A percentile compares a stretch with the other conserved stretches of the same genome.
Evolutionary conservation across 768 basidiomycete species (phyloP).

Genomic region (Lactifluus rugatus): DNA sequence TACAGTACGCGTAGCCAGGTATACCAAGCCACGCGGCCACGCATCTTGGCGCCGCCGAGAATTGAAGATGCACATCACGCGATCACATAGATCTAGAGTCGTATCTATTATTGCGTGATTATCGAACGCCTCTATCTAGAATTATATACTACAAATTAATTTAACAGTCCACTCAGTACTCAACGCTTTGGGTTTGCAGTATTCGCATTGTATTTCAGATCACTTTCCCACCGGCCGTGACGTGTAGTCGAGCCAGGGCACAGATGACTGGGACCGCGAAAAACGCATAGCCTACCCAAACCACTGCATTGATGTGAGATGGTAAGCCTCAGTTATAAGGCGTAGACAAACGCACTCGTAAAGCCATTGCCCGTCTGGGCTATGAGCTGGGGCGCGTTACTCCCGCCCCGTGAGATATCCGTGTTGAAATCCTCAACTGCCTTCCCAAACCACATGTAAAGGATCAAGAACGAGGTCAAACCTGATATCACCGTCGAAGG

Average conservation of each 20-base stretch:
- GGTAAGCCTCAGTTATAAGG: background rate
- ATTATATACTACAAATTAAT: conserved; percentile 1
- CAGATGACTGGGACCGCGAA: conserved; percentile 60
- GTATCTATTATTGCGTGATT: background rate
- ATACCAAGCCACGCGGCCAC: background rate
- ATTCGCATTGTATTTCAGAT: background rate
- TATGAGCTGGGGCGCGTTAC: conserved; percentile 46
- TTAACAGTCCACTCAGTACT: conserved; percentile 6
- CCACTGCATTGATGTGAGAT: conserved; percentile 38
- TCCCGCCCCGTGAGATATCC: conserved; percentile 43
- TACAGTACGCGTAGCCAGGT: background rate
- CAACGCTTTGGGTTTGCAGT: conserved; percentile 4
- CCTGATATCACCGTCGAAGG: conserved; percentile 31
- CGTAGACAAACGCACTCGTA: conserved; percentile 43
- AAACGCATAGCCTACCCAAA: conserved; percentile 72
- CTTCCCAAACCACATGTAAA: conserved; percentile 77
- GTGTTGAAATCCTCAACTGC: conserved; percentile 69
- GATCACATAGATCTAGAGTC: too few relatives aligned
- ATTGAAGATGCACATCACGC: too few relatives aligned
- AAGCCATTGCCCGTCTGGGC: conserved; percentile 64
- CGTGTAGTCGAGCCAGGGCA: conserved; percentile 58
- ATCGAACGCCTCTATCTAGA: background rate
- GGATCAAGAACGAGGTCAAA: conserved; percentile 55
- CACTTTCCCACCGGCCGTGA: conserved; percentile 39
- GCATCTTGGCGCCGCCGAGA: too few relatives aligned